Conservation (phyloP, 257 asterid species). For the Hygrophila difformis region DNA sequence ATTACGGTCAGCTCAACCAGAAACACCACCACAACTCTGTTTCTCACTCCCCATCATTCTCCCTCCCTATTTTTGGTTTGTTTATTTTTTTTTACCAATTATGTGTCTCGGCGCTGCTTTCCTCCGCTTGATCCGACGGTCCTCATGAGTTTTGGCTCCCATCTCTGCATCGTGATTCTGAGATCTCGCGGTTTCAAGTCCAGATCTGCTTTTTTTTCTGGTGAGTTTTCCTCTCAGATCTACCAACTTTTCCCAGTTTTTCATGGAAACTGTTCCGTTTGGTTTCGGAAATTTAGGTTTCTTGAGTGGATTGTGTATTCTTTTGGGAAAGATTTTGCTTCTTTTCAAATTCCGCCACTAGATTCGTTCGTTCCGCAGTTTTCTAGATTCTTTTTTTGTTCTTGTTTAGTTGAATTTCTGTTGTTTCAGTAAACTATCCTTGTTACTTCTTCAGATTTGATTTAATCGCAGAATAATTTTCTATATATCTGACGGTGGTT, state of each 20-base stretch:
- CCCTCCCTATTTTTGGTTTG: constrained; percentile 1
- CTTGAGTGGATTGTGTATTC: too few species aligned
- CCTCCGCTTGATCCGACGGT: constrained; percentile 49
- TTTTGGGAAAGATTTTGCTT: too few species aligned
- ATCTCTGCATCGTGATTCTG: constrained; percentile 22
- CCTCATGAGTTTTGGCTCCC: constrained; percentile 27
- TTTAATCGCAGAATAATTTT: not conserved
- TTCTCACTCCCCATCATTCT: constrained; percentile 17
- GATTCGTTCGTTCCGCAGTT: too few species aligned
- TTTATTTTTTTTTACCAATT: too few species aligned
- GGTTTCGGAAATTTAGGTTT: not conserved
- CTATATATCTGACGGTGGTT: constrained; percentile 23
- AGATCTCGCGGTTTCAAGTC: constrained; percentile 27
- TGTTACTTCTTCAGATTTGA: not conserved
- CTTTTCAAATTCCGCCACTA: too few species aligned
- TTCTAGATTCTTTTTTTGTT: not conserved
- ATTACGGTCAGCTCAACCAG: constrained; percentile 40
- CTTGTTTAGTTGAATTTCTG: not conserved
- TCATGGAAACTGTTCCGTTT: too few species aligned
- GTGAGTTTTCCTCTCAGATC: constrained; percentile 20
- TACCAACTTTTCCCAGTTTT: not conserved
- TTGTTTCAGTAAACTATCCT: too few species aligned
- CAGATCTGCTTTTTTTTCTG: constrained; percentile 33
- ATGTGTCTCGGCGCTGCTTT: too few species aligned
- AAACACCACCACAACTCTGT: constrained; percentile 17